phyloP scores from a whole-genome alignment of 1,139 yeast species.

The Scheffersomyces titani region DNA sequence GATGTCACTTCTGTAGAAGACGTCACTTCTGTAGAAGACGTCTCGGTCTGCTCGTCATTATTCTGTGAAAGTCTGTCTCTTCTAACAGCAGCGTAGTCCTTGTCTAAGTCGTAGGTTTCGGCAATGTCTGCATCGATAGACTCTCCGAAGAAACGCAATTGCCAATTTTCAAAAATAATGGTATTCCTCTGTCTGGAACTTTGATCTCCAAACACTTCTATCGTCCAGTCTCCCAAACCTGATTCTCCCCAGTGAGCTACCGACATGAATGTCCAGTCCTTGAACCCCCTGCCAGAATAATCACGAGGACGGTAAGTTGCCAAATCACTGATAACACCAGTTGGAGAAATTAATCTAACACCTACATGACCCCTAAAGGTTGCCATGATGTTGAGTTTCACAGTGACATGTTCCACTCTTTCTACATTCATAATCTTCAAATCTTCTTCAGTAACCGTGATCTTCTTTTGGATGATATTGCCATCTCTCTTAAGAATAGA shows the following conservation, averaged over 20 bases:
- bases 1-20: slow-evolving; percentile 1
- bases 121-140: slow-evolving; percentile 64
- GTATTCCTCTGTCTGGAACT: slow-evolving; percentile 22
- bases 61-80: slow-evolving; percentile 24
- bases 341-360: slow-evolving; percentile 70
- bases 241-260: slow-evolving; percentile 98
- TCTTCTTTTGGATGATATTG: slow-evolving; percentile 37
- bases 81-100: slow-evolving; percentile 43
- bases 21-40: slow-evolving; percentile 2
- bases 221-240: slow-evolving; percentile 81
- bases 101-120: slow-evolving; percentile 40
- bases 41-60: slow-evolving; percentile 8
- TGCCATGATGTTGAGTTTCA: slow-evolving; percentile 71
- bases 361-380: slow-evolving; percentile 69
- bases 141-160: slow-evolving; percentile 81
- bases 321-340: slow-evolving; percentile 69
- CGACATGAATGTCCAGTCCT: slow-evolving; percentile 92
- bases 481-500: slow-evolving; percentile 14
- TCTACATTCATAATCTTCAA: slow-evolving; percentile 62
- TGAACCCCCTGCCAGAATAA: slow-evolving; percentile 56
- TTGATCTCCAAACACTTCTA: slow-evolving; percentile 51
- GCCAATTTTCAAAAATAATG: slow-evolving; percentile 69
- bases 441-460: slow-evolving; percentile 52
- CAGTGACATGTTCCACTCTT: slow-evolving; percentile 82
- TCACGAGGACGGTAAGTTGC: slow-evolving; percentile 75